Evolutionary conservation across 2,329 filamentous ascomycete genomes (phyloP).

Genomic region (Didymella pomorum): DNA sequence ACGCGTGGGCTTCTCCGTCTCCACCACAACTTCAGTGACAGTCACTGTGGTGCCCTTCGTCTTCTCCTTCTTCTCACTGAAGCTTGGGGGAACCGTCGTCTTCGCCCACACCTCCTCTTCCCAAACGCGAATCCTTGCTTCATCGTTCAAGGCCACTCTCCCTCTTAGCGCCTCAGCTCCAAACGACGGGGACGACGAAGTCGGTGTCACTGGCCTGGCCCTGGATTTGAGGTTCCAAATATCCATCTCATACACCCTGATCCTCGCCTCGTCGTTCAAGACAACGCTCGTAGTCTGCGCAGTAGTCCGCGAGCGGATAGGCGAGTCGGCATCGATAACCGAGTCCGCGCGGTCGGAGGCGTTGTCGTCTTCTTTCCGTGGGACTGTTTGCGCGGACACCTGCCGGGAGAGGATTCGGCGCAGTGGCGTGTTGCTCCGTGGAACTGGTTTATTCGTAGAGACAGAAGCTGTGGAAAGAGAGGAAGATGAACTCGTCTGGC

Average conservation of each 20-base stretch:
- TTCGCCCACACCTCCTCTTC: conserved; percentile 10
- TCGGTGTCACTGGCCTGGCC: too few relatives aligned
- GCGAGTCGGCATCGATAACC: conserved; percentile 4
- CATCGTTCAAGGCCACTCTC: background rate
- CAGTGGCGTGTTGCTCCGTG: conserved; percentile 8
- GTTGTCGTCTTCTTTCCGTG: background rate
- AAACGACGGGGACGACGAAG: too few relatives aligned
- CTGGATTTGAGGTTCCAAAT: background rate
- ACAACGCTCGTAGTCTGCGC: too few relatives aligned
- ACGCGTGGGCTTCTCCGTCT: background rate
- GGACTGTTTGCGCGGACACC: background rate
- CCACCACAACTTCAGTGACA: background rate
- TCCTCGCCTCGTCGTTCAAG: background rate
- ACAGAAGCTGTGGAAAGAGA: too few relatives aligned
- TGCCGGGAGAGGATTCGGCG: conserved; percentile 14
- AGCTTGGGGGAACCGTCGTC: too few relatives aligned
- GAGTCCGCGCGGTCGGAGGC: conserved; percentile 8
- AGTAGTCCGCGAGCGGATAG: background rate
- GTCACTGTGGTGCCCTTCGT: background rate
- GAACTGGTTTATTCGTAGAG: too few relatives aligned
- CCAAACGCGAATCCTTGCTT: background rate
- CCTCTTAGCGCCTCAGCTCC: background rate
- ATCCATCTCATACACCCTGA: background rate
- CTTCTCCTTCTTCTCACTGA: background rate
- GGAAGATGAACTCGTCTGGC: too few relatives aligned